Evolutionary conservation across 768 basidiomycete genomes (phyloP).

Genomic region (Phanerodontia chrysosporium): DNA sequence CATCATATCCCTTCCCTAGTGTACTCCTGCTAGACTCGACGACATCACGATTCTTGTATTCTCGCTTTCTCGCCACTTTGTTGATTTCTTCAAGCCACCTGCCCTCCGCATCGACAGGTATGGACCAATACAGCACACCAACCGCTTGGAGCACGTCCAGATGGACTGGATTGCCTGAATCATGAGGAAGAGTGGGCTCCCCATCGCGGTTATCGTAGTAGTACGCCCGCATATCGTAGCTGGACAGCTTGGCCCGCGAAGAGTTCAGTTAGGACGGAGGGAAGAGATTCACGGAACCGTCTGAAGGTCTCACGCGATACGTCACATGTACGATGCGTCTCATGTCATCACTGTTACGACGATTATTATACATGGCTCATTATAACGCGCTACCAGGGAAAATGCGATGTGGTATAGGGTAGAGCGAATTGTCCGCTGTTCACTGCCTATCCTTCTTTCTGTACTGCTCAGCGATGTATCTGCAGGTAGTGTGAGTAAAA

Average conservation of each 20-base stretch:
- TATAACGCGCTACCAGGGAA: neutral
- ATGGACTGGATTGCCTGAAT: slow-evolving; percentile 56
- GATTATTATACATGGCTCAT: too few relatives aligned
- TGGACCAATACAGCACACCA: slow-evolving; percentile 63
- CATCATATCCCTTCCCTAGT: slow-evolving; percentile 79
- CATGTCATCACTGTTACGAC: neutral
- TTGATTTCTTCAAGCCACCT: slow-evolving; percentile 53
- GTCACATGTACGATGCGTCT: neutral
- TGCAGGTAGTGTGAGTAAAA: slow-evolving; percentile 14
- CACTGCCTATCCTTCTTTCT: slow-evolving; percentile 18
- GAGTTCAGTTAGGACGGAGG: neutral
- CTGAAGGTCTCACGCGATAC: too few relatives aligned
- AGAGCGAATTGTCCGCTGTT: neutral
- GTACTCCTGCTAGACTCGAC: slow-evolving; percentile 76
- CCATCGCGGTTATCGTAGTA: slow-evolving; percentile 71
- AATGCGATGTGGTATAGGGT: neutral
- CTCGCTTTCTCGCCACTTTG: slow-evolving; percentile 57
- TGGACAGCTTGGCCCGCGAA: too few relatives aligned
- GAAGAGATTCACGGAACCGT: neutral
- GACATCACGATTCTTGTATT: slow-evolving; percentile 81
- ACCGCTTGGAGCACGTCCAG: slow-evolving; percentile 45
- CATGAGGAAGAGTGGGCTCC: slow-evolving; percentile 80
- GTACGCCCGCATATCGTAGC: slow-evolving; percentile 78
- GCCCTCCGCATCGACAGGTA: slow-evolving; percentile 50
- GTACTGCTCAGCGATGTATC: slow-evolving; percentile 40